Conservation (phyloP, 139 green algal genomes). For the Coelastrella sp. region DNA sequence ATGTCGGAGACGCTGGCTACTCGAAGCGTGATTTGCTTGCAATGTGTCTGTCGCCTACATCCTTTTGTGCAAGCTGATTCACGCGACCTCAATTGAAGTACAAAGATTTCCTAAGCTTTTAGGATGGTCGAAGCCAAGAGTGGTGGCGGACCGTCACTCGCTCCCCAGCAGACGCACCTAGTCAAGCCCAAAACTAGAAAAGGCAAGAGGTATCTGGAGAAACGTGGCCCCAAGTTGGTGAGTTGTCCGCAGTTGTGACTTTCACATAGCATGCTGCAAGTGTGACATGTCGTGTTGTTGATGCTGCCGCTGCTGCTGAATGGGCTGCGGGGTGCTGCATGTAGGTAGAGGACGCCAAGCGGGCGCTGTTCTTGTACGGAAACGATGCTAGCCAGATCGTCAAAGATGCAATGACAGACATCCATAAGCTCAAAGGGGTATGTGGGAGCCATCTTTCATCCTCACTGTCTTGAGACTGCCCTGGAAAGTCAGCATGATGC, state of each 20-base stretch:
- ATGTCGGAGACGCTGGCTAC: too few relatives aligned
- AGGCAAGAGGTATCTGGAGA: constrained; percentile 75
- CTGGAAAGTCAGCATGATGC: too few relatives aligned
- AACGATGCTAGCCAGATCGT: constrained; percentile 78
- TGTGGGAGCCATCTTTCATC: constrained; percentile 10
- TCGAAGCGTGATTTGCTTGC: too few relatives aligned
- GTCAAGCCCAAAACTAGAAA: constrained; percentile 79
- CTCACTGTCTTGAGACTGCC: not conserved
- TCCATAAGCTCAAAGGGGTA: constrained; percentile 87
- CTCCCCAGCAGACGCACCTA: constrained; percentile 47
- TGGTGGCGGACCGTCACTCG: not conserved
- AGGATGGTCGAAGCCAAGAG: constrained; percentile 32
- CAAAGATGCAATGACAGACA: constrained; percentile 79
- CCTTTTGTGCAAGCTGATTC: too few relatives aligned
- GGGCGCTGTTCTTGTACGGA: constrained; percentile 76
- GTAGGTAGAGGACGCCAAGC: constrained; percentile 86
- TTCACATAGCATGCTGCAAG: too few relatives aligned
- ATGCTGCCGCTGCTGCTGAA: constrained; percentile 29
- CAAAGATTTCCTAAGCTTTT: too few relatives aligned
- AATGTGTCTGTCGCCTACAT: too few relatives aligned
- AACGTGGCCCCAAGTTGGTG: constrained; percentile 83
- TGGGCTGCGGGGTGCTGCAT: too few relatives aligned
- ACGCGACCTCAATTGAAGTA: too few relatives aligned
- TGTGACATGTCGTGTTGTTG: too few relatives aligned
- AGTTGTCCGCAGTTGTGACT: not conserved